Evolutionary conservation across 2,329 filamentous ascomycete species (phyloP).

Genomic region (Aspergillus nomiae): DNA sequence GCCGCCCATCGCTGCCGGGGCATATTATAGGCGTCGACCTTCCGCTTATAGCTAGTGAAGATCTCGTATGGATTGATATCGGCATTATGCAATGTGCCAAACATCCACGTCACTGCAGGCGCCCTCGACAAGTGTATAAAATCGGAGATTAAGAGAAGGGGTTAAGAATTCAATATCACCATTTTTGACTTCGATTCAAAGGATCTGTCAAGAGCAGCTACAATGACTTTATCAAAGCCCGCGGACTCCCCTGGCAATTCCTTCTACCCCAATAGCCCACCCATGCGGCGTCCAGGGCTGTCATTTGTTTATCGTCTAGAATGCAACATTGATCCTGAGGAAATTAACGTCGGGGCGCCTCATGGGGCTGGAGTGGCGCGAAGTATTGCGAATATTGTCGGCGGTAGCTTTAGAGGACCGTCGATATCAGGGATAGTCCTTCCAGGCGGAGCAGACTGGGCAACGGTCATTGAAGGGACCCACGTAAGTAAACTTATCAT

Average conservation of each 20-base stretch:
- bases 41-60: neutral
- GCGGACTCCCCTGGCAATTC: conserved; percentile 23
- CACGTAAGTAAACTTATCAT: conserved; percentile 16
- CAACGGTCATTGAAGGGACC: conserved; percentile 26
- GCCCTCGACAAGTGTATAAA: neutral
- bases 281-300: conserved; percentile 25
- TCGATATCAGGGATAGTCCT: conserved; percentile 24
- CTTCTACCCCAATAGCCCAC: conserved; percentile 22
- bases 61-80: neutral
- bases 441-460: conserved; percentile 27
- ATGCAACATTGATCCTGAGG: conserved; percentile 25
- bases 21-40: neutral
- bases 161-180: neutral
- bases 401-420: conserved; percentile 27
- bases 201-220: neutral
- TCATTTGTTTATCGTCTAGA: conserved; percentile 27
- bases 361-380: conserved; percentile 22
- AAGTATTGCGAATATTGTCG: conserved; percentile 24
- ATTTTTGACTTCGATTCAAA: neutral
- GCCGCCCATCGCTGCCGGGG: neutral
- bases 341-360: conserved; percentile 25
- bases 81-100: neutral
- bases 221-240: neutral
- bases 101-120: neutral
- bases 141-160: neutral